phyloP scores from a whole-genome alignment of 768 basidiomycete species.

The Astraeus odoratus region DNA sequence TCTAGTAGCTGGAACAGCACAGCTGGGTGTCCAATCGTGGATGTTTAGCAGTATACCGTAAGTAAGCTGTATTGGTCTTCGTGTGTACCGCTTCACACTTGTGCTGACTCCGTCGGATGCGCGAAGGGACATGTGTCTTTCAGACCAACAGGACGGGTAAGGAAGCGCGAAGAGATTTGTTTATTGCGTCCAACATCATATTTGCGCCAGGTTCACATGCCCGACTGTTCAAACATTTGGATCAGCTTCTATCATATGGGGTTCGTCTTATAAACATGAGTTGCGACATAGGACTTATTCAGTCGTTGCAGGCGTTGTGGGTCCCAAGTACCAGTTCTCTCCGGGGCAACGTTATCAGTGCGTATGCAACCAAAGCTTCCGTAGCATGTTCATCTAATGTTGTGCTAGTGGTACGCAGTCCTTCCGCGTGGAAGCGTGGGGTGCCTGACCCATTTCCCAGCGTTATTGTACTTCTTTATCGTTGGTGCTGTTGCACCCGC shows the following conservation, averaged over 20 bases:
- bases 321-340: constrained; percentile 53
- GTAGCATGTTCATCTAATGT: neutral
- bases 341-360: constrained; percentile 54
- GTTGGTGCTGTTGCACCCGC: constrained; percentile 63
- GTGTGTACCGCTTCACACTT: neutral
- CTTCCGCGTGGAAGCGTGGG: constrained; percentile 5
- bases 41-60: constrained; percentile 58
- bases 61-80: constrained; percentile 10
- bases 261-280: constrained; percentile 10
- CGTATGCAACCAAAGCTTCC: constrained; percentile 14
- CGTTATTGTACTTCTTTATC: constrained; percentile 65
- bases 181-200: neutral
- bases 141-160: constrained; percentile 35
- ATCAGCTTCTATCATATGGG: constrained; percentile 50
- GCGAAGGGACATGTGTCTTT: constrained; percentile 40
- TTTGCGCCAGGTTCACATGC: constrained; percentile 38
- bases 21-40: constrained; percentile 71
- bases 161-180: neutral
- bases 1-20: constrained; percentile 61
- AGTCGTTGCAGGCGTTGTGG: constrained; percentile 52
- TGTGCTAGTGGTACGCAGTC: constrained; percentile 9
- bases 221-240: constrained; percentile 46
- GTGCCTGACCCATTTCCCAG: constrained; percentile 30
- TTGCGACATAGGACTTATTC: constrained; percentile 7
- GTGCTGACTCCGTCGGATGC: neutral